A percentile compares a stretch with the other conserved stretches of the same genome.
These are phyloP conservation scores for Candida broadrunensis DNA, from an alignment of 805 yeast species.

Conservation along the genomic window DNA sequence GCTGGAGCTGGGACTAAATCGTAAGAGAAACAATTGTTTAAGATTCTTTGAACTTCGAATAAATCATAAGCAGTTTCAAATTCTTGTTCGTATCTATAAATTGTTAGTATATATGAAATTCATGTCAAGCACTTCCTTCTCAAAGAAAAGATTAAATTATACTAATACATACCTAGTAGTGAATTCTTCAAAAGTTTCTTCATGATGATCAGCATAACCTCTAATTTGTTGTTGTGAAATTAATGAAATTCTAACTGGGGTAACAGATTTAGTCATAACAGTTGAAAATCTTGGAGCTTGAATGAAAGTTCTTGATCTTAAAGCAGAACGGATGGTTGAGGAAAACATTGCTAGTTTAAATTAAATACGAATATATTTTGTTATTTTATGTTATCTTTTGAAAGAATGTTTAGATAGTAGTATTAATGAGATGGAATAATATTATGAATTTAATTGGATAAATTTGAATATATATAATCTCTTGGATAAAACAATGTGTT, in stretches of 20 bases:
- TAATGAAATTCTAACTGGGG: not conserved
- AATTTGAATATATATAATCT: no score
- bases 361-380: no score
- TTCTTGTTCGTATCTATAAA: conserved; percentile 80
- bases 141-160: no score
- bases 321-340: conserved; percentile 40
- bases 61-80: conserved; percentile 62
- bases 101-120: conserved; percentile 27
- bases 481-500: no score
- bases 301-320: conserved; percentile 32
- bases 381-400: no score
- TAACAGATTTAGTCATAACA: conserved; percentile 8
- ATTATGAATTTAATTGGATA: no score
- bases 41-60: conserved; percentile 69
- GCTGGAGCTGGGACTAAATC: conserved; percentile 98
- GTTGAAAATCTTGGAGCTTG: conserved; percentile 24
- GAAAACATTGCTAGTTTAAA: no score
- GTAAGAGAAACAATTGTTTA: conserved; percentile 97
- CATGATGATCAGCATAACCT: conserved; percentile 76
- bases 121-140: no score
- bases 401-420: no score
- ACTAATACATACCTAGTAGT: conserved; percentile 62
- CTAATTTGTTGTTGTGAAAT: conserved; percentile 37
- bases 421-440: no score
- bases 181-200: conserved; percentile 94